phyloP scores from a whole-genome alignment of 306 rosid genomes.

The Lablab purpureus region DNA sequence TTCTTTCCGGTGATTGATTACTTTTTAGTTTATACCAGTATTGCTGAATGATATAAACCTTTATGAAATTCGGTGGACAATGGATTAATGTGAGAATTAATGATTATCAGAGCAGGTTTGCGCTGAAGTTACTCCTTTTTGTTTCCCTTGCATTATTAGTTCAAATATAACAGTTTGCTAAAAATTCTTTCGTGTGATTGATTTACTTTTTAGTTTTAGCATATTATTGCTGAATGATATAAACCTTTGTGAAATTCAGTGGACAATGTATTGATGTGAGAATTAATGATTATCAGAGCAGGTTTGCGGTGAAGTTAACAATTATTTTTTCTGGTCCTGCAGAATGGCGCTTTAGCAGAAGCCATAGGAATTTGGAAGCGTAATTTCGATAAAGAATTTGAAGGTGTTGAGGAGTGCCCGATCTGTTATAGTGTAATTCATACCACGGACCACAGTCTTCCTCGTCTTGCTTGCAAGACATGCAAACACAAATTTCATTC shows the following conservation, averaged over 20 bases:
- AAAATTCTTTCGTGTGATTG: too few relatives aligned
- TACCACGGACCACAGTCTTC: slow-evolving; percentile 88
- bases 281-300: not conserved
- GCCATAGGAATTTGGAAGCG: slow-evolving; percentile 94
- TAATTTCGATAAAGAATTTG: slow-evolving; percentile 95
- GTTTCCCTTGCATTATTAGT: too few relatives aligned
- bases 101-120: slow-evolving; percentile 1
- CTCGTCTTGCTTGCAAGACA: slow-evolving; percentile 95
- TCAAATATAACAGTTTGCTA: too few relatives aligned
- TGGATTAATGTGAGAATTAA: slow-evolving; percentile 17
- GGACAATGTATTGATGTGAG: slow-evolving; percentile 18
- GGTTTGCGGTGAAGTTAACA: slow-evolving; percentile 28
- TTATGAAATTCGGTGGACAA: slow-evolving; percentile 20
- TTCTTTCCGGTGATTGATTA: slow-evolving; percentile 28
- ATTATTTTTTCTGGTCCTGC: slow-evolving; percentile 50
- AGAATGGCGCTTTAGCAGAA: slow-evolving; percentile 98
- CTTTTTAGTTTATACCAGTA: not conserved
- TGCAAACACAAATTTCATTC: slow-evolving; percentile 99
- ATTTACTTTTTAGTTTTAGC: too few relatives aligned
- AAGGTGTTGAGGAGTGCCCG: slow-evolving; percentile 98
- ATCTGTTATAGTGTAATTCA: slow-evolving; percentile 97
- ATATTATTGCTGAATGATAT: too few relatives aligned
- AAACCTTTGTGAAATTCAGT: slow-evolving; percentile 24
- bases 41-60: not conserved
- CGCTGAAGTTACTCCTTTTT: slow-evolving; percentile 8